A percentile compares a stretch with the other conserved stretches of the same genome.
phyloP scores from a whole-genome alignment of 176 grass and related monocot genomes.

The Avena sativa region DNA sequence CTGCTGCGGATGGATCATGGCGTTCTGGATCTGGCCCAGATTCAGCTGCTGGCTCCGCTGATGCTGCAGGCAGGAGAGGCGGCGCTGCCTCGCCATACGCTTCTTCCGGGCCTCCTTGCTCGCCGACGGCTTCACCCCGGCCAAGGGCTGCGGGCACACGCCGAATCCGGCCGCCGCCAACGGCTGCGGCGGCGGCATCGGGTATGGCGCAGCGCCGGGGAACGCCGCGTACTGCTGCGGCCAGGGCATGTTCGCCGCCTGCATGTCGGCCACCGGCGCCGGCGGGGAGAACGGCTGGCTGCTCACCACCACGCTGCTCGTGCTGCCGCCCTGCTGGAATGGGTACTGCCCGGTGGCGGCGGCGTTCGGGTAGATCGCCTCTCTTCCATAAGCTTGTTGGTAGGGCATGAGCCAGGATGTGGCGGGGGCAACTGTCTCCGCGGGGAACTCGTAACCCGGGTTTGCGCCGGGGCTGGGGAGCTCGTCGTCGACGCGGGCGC shows the following conservation, averaged over 20 bases:
- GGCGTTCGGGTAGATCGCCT: constrained; percentile 42
- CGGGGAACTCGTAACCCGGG: constrained; percentile 42
- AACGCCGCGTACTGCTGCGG: constrained; percentile 53
- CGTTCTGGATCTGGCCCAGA: constrained; percentile 46
- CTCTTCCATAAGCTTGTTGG: constrained; percentile 51
- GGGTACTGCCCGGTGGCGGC: constrained; percentile 30
- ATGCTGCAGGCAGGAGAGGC: constrained; percentile 67
- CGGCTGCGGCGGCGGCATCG: constrained; percentile 45
- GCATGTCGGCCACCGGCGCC: constrained; percentile 54
- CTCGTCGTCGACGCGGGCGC: constrained; percentile 41
- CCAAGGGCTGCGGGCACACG: constrained; percentile 43
- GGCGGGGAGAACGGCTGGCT: constrained; percentile 71
- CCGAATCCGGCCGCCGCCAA: constrained; percentile 47
- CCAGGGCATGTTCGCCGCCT: constrained; percentile 62
- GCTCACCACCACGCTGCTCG: constrained; percentile 61
- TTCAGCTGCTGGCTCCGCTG: constrained; percentile 59
- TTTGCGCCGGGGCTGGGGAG: constrained; percentile 27
- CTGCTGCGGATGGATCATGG: background rate
- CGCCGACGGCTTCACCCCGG: constrained; percentile 52
- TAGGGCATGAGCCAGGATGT: constrained; percentile 59
- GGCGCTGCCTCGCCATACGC: constrained; percentile 89
- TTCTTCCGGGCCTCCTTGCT: constrained; percentile 92
- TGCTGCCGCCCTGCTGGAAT: constrained; percentile 61
- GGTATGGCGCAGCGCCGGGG: constrained; percentile 30
- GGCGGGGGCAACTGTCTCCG: background rate